Conservation (phyloP, 306 rosid genomes). For the Corylus avellana region DNA sequence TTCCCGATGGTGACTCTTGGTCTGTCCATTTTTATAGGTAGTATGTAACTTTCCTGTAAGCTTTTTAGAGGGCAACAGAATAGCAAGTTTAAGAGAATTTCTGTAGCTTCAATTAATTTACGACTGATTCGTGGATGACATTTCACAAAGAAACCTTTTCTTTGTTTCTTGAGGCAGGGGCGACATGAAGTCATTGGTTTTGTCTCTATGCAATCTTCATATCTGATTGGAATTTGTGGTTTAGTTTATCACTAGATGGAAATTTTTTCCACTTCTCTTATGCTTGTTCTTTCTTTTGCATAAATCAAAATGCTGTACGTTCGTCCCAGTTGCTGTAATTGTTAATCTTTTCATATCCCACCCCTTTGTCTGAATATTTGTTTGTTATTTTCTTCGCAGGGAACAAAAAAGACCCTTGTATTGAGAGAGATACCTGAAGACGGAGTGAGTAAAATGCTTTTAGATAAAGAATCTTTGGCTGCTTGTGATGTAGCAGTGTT, state of each 20-base stretch:
- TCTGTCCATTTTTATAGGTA: no score
- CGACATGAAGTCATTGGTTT: no score
- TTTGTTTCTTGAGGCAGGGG: no score
- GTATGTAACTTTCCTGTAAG: no score
- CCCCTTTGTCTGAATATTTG: slow-evolving; percentile 7
- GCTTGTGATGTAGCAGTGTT: slow-evolving; percentile 88
- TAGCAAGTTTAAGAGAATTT: no score
- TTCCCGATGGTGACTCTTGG: no score
- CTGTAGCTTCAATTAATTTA: no score
- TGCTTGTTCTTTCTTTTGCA: neutral
- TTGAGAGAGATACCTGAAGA: slow-evolving; percentile 90
- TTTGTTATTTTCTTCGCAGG: slow-evolving; percentile 47
- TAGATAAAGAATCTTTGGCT: slow-evolving; percentile 86
- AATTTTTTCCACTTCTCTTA: neutral
- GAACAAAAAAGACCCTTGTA: slow-evolving; percentile 67
- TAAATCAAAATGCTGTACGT: neutral
- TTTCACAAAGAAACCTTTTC: no score
- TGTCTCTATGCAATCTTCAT: no score
- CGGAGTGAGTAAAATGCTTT: slow-evolving; percentile 59
- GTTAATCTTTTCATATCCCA: neutral
- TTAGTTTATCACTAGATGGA: neutral
- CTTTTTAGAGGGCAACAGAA: no score
- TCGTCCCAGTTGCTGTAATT: neutral
- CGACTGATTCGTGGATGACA: no score
- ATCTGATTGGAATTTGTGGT: no score